Percentiles rank a stretch among this genome's conserved stretches.
Evolutionary conservation across 805 yeast species (phyloP).

Genomic region (Ogataea siamensis): DNA sequence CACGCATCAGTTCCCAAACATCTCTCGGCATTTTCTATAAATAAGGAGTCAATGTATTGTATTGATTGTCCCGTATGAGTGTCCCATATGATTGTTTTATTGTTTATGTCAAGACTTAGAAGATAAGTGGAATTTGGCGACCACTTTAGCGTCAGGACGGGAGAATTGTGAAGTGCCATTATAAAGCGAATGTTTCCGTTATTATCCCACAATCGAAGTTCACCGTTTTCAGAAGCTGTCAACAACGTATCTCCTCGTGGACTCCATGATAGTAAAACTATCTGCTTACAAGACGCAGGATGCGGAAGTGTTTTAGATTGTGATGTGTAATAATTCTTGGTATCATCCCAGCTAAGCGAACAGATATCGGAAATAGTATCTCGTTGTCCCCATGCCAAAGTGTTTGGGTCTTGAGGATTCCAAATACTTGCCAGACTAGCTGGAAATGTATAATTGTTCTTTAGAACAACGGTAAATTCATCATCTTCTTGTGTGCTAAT

Average conservation of each 20-base stretch:
- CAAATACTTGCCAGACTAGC: conserved; percentile 50
- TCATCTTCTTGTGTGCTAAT: conserved; percentile 12
- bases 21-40: conserved; percentile 9
- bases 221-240: conserved; percentile 70
- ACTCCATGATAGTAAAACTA: conserved; percentile 53
- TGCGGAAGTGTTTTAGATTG: conserved; percentile 22
- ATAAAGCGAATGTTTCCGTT: conserved; percentile 64
- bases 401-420: conserved; percentile 48
- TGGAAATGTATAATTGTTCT: conserved; percentile 39
- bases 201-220: conserved; percentile 72
- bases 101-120: conserved; percentile 57
- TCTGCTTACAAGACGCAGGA: conserved; percentile 27
- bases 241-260: conserved; percentile 60
- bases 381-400: conserved; percentile 54
- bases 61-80: conserved; percentile 48
- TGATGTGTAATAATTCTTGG: conserved; percentile 14
- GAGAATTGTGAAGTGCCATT: conserved; percentile 49
- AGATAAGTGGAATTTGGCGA: conserved; percentile 50
- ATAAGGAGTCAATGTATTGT: conserved; percentile 41
- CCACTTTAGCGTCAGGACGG: conserved; percentile 63
- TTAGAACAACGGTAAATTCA: conserved; percentile 38
- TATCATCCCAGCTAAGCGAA: conserved; percentile 21
- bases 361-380: conserved; percentile 28
- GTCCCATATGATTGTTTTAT: conserved; percentile 65
- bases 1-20: conserved; percentile 53